Evolutionary conservation across 1,139 yeast species (phyloP), one percentile per base, ranked within the genome.

Genomic region (Suhomyces wounanorum): DNA sequence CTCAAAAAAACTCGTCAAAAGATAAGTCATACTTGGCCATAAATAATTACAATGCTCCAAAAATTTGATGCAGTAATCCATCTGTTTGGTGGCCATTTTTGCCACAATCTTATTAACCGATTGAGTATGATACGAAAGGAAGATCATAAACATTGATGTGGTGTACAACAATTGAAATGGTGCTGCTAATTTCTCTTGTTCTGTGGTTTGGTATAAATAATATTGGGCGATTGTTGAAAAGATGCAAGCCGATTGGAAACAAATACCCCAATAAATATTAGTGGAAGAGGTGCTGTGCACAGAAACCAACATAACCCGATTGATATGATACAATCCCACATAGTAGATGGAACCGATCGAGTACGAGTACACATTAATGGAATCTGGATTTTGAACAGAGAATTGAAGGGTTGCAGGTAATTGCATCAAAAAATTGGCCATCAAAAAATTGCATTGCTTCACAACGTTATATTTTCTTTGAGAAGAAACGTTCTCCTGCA

Each of bases 21-120:
- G 40, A 16, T 46, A 51, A 5, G 60, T 42, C 40, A 58, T 44
- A 10, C 57, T 58, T 35, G 59, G 60, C 60, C 60, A 59, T 31
- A 45, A 45, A n/a, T 49, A 52, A 39, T 55, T 53, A 16, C 55
- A 51, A 21, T 46, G 40, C 21, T 51, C 48, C 38, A 59, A 48
- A 28, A 57, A 53, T 10, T 50, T 43, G 14, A 58, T 41, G 25
- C 61, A 56, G 8, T 39, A 47, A 14, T 51, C 47, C 36, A 52
- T 26, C 43, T 59, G 63, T 33, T 45, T 52, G 35, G 37, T 21
- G 13, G 63, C 55, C 2, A 57, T 54, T 40, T 49, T 39, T 21
- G 57, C 52, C 26, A 60, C 62, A 16, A 59, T 44, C 13, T 37
- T 46, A 40, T 56, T 55, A n/a, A 45, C 38, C 6, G 60, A 55